Evolutionary conservation across 306 rosid genomes (phyloP).

Genomic region (Vigna mungo): DNA sequence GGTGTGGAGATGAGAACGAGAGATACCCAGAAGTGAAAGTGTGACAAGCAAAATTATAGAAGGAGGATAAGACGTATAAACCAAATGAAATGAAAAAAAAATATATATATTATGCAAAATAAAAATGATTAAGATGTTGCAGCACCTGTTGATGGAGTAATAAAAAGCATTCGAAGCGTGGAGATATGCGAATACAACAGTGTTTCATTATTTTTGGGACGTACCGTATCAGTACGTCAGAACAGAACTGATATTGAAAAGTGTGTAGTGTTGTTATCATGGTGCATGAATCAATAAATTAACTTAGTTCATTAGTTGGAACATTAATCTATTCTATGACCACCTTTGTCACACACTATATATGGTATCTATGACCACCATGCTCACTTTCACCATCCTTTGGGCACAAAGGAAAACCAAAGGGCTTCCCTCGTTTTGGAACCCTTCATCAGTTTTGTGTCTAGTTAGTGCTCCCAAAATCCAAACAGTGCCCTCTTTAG

Average conservation of each 20-base stretch:
- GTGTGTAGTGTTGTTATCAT: constrained; percentile 35
- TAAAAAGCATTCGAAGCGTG: constrained; percentile 2
- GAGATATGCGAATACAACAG: background rate
- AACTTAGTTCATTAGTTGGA: constrained; percentile 22
- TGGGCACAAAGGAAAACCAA: background rate
- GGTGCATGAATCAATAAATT: constrained; percentile 30
- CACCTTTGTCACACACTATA: constrained; percentile 17
- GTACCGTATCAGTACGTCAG: constrained; percentile 31
- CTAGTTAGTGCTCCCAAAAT: too few relatives aligned
- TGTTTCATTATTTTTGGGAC: constrained; percentile 3
- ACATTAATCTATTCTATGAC: background rate
- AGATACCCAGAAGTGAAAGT: too few relatives aligned
- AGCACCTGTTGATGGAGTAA: constrained; percentile 2
- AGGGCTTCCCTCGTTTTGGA: too few relatives aligned
- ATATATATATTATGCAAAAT: background rate
- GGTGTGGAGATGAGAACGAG: too few relatives aligned
- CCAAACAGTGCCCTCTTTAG: too few relatives aligned
- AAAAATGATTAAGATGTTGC: background rate
- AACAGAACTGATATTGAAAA: constrained; percentile 11
- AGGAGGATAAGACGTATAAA: background rate
- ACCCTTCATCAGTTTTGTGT: too few relatives aligned
- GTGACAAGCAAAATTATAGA: too few relatives aligned
- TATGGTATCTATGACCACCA: background rate
- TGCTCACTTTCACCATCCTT: constrained; percentile 53
- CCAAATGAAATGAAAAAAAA: background rate